Evolutionary conservation across 1,284 basidiomycete genomes (phyloP).

Genomic region (Pulchroboletus neoregius): DNA sequence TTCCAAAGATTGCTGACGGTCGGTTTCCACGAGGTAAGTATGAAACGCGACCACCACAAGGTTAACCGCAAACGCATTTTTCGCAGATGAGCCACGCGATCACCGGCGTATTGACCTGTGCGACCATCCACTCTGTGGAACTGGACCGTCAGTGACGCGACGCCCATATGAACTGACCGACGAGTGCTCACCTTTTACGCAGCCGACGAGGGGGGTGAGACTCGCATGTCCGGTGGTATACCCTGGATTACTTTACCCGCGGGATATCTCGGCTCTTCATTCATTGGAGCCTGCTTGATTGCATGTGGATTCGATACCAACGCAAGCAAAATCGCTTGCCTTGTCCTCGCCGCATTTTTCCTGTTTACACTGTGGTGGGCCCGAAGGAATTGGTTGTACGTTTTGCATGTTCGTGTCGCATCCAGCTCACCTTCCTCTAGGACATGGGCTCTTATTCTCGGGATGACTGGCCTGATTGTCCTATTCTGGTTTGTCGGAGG

Average conservation of each 20-base stretch:
- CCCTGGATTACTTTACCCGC: slow-evolving; percentile 83
- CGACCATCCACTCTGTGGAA: slow-evolving; percentile 83
- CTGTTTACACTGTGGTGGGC: slow-evolving; percentile 94
- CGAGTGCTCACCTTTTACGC: slow-evolving; percentile 8
- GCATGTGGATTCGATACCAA: slow-evolving; percentile 93
- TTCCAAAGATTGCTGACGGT: slow-evolving; percentile 67
- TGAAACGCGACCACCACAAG: background rate
- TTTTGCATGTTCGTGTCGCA: slow-evolving; percentile 11
- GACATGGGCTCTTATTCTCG: slow-evolving; percentile 70
- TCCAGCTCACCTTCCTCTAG: slow-evolving; percentile 33
- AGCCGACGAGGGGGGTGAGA: slow-evolving; percentile 93
- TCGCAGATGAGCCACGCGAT: slow-evolving; percentile 82
- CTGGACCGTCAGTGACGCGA: slow-evolving; percentile 65
- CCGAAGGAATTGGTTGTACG: slow-evolving; percentile 72
- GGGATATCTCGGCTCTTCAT: slow-evolving; percentile 87
- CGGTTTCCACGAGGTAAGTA: slow-evolving; percentile 79
- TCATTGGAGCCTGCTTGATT: slow-evolving; percentile 89
- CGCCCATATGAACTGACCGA: background rate
- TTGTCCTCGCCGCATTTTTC: slow-evolving; percentile 84
- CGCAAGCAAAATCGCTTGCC: slow-evolving; percentile 85
- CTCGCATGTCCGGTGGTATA: slow-evolving; percentile 91
- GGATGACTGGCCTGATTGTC: slow-evolving; percentile 71
- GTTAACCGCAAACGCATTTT: slow-evolving; percentile 10
- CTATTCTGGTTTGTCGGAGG: slow-evolving; percentile 83
- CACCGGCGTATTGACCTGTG: slow-evolving; percentile 83